These are phyloP conservation scores for Hymenoscyphus salicellus DNA, from an alignment of 2,329 filamentous ascomycete genomes.

Conservation along the genomic window DNA sequence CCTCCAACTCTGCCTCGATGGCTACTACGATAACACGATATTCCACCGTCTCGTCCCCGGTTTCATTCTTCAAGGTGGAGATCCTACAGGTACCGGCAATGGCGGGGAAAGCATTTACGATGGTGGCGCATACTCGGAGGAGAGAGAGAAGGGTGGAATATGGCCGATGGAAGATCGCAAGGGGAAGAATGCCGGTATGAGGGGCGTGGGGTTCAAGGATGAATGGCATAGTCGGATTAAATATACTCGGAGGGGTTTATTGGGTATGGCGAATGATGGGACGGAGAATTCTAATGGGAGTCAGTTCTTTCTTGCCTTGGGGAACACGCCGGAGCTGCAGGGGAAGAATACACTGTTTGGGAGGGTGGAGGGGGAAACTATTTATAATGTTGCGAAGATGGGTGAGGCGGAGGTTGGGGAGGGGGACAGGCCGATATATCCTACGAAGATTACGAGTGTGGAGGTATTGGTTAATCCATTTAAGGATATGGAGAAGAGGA, in stretches of 20 bases:
- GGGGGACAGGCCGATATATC: constrained; percentile 81
- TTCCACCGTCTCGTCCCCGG: constrained; percentile 91
- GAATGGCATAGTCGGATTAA: constrained; percentile 91
- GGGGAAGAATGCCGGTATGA: constrained; percentile 58
- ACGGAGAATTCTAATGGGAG: constrained; percentile 82
- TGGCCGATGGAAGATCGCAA: constrained; percentile 61
- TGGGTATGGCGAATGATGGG: constrained; percentile 95
- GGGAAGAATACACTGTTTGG: constrained; percentile 94
- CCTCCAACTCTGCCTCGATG: constrained; percentile 88
- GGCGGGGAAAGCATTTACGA: constrained; percentile 92
- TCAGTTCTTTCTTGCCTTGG: constrained; percentile 95
- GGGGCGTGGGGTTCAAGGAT: constrained; percentile 66
- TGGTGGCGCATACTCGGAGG: constrained; percentile 64
- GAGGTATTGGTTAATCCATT: constrained; percentile 82
- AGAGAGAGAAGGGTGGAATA: constrained; percentile 36
- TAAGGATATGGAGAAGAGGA: constrained; percentile 72
- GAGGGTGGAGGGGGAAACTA: constrained; percentile 85
- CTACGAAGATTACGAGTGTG: constrained; percentile 70
- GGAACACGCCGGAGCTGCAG: constrained; percentile 77
- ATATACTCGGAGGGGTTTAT: constrained; percentile 83
- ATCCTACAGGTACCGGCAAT: constrained; percentile 87
- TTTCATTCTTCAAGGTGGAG: constrained; percentile 92
- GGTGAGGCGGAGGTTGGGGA: constrained; percentile 82
- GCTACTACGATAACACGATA: constrained; percentile 89
- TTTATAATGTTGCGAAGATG: constrained; percentile 94